A percentile compares a stretch with the other conserved stretches of the same genome.
These are phyloP conservation scores for Corylus avellana DNA, from an alignment of 306 rosid genomes.

Conservation along the genomic window DNA sequence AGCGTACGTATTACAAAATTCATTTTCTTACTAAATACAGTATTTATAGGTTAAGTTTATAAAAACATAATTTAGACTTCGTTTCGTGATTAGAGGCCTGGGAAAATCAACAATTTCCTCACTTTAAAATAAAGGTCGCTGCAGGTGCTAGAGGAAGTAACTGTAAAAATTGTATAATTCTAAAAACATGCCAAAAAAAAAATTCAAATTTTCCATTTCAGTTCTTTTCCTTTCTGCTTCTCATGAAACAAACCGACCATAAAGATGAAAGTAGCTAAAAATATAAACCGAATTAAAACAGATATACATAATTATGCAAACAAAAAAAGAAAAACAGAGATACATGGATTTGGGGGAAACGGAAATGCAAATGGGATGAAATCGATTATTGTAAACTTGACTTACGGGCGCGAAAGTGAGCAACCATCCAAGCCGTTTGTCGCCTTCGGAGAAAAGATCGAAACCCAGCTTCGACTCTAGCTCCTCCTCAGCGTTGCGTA, in stretches of 20 bases:
- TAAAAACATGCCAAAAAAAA: neutral
- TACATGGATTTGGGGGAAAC: neutral
- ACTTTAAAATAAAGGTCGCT: neutral
- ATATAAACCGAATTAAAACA: too few species aligned
- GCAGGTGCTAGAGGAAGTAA: neutral
- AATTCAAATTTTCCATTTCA: neutral
- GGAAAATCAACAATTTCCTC: too few species aligned
- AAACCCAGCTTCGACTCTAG: slow-evolving; percentile 82
- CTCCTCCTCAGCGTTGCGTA: slow-evolving; percentile 81
- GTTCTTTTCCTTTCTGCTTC: neutral
- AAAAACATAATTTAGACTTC: neutral
- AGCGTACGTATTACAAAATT: neutral
- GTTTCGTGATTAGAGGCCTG: neutral
- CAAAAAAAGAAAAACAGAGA: neutral
- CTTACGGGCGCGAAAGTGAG: slow-evolving; percentile 79
- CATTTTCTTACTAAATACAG: neutral
- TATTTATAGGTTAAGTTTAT: neutral
- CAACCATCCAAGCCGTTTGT: slow-evolving; percentile 90
- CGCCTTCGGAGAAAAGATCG: slow-evolving; percentile 83
- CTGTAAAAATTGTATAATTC: neutral
- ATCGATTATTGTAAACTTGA: neutral
- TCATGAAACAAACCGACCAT: slow-evolving; percentile 8
- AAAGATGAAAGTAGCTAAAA: neutral
- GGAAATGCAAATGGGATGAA: slow-evolving; percentile 11
- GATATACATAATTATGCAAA: neutral